These are phyloP conservation scores for Novymonas esmeraldas DNA, from an alignment of 208 protist genomes.

Conservation along the genomic window DNA sequence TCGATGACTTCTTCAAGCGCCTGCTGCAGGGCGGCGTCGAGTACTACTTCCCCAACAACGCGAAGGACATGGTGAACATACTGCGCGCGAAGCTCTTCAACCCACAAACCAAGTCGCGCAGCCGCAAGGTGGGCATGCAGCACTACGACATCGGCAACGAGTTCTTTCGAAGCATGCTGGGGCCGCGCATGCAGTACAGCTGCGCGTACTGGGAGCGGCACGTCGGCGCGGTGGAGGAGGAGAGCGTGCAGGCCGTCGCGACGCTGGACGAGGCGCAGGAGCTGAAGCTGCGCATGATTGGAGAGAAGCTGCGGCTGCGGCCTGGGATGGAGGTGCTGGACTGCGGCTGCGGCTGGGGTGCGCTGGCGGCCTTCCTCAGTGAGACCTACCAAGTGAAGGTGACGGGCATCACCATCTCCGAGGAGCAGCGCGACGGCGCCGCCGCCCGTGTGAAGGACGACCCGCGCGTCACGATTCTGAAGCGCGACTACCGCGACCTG, in stretches of 20 bases:
- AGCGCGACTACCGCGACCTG: constrained; percentile 81
- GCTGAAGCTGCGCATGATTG: constrained; percentile 76
- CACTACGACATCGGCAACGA: constrained; percentile 80
- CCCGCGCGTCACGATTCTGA: constrained; percentile 47
- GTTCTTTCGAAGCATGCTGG: constrained; percentile 77
- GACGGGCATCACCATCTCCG: constrained; percentile 78
- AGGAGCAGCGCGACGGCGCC: constrained; percentile 51
- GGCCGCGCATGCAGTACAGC: constrained; percentile 77
- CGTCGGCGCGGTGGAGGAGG: constrained; percentile 17
- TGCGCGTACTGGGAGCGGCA: constrained; percentile 64
- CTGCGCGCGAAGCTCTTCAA: constrained; percentile 54
- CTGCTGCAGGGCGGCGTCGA: constrained; percentile 42
- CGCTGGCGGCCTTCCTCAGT: constrained; percentile 55
- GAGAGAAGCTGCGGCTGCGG: constrained; percentile 72
- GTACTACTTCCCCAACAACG: constrained; percentile 72
- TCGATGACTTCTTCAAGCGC: constrained; percentile 51
- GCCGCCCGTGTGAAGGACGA: constrained; percentile 30
- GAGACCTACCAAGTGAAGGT: constrained; percentile 64
- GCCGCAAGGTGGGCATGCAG: constrained; percentile 55
- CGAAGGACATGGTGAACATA: constrained; percentile 51
- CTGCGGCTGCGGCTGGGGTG: constrained; percentile 86
- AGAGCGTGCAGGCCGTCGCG: constrained; percentile 15
- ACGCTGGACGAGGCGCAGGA: constrained; percentile 77
- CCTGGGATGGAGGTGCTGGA: constrained; percentile 70
- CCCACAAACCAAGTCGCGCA: constrained; percentile 53